Evolutionary conservation across 2,329 filamentous ascomycete genomes (phyloP).

Genomic region (Graphilbum sp.): DNA sequence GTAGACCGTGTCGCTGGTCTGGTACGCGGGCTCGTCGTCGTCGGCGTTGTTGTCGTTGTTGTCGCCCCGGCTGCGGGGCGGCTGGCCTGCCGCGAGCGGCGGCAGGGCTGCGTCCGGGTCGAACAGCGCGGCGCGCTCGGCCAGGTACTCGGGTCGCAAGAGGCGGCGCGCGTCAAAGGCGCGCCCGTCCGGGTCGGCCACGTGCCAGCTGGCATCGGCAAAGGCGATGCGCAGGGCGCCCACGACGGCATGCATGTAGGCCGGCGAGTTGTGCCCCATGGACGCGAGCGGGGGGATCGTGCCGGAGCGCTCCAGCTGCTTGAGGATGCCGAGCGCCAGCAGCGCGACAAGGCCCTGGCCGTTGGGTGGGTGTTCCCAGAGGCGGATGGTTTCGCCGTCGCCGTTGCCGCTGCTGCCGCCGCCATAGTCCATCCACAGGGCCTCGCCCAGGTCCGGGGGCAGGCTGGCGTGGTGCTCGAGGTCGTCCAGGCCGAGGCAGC

Average conservation of each 20-base stretch:
- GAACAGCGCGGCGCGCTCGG: constrained; percentile 45
- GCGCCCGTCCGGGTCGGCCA: constrained; percentile 53
- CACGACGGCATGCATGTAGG: constrained; percentile 69
- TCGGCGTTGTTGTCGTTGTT: too few relatives aligned
- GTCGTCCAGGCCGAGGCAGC: constrained; percentile 63
- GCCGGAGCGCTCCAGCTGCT: constrained; percentile 61
- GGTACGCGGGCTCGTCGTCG: neutral
- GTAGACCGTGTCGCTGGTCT: constrained; percentile 79
- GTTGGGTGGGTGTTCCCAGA: constrained; percentile 95
- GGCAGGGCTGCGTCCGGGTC: constrained; percentile 42
- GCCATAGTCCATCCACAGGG: constrained; percentile 58
- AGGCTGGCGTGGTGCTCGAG: constrained; percentile 50
- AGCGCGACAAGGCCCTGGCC: constrained; percentile 88
- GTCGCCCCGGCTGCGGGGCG: neutral
- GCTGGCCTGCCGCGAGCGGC: neutral
- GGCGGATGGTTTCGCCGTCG: constrained; percentile 61
- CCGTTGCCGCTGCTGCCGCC: constrained; percentile 56
- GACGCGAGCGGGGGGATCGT: constrained; percentile 53
- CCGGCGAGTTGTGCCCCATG: constrained; percentile 61
- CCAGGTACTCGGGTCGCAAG: constrained; percentile 54
- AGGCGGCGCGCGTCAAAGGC: constrained; percentile 21
- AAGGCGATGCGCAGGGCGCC: constrained; percentile 83
- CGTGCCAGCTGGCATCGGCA: constrained; percentile 74
- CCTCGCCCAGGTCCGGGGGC: constrained; percentile 24
- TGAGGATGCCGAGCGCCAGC: constrained; percentile 79